Evolutionary conservation across 2,329 filamentous ascomycete species (phyloP).

Genomic region (Xylogone sp.): DNA sequence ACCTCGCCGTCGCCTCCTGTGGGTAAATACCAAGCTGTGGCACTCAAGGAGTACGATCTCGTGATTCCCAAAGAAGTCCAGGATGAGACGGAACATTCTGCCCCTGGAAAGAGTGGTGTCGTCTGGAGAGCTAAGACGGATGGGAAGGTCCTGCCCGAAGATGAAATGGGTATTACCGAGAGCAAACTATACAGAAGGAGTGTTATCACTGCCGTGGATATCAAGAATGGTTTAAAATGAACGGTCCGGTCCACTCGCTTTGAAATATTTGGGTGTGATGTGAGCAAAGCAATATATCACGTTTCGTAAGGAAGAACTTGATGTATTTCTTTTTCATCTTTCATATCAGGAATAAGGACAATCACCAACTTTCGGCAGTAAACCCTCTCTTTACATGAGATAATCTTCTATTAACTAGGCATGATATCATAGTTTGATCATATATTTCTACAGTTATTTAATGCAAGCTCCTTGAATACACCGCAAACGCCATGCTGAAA

Average conservation of each 20-base stretch:
- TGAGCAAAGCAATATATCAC: no score
- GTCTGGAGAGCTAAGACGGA: slow-evolving; percentile 13
- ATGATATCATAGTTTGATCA: no score
- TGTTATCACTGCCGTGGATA: not conserved
- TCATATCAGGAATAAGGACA: no score
- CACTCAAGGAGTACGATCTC: slow-evolving; percentile 11
- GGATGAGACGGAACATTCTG: slow-evolving; percentile 9
- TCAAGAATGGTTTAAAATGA: not conserved
- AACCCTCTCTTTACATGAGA: no score
- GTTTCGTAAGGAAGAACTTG: no score
- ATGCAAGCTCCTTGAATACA: no score
- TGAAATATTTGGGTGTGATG: no score
- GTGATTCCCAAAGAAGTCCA: slow-evolving; percentile 6
- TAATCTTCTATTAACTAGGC: not conserved
- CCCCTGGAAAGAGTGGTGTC: slow-evolving; percentile 8
- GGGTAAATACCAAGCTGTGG: slow-evolving; percentile 2
- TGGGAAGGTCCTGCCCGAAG: slow-evolving; percentile 11
- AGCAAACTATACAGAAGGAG: slow-evolving; percentile 13
- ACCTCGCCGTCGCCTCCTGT: slow-evolving; percentile 4
- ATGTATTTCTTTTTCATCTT: no score
- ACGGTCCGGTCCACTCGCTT: not conserved
- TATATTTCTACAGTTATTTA: no score
- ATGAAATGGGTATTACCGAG: slow-evolving; percentile 15
- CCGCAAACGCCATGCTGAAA: not conserved
- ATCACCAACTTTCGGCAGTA: no score